Percentiles rank a stretch among this genome's conserved stretches.
Evolutionary conservation across 2,329 filamentous ascomycete genomes (phyloP).

Genomic region (Pseudocercospora pini-densiflorae): DNA sequence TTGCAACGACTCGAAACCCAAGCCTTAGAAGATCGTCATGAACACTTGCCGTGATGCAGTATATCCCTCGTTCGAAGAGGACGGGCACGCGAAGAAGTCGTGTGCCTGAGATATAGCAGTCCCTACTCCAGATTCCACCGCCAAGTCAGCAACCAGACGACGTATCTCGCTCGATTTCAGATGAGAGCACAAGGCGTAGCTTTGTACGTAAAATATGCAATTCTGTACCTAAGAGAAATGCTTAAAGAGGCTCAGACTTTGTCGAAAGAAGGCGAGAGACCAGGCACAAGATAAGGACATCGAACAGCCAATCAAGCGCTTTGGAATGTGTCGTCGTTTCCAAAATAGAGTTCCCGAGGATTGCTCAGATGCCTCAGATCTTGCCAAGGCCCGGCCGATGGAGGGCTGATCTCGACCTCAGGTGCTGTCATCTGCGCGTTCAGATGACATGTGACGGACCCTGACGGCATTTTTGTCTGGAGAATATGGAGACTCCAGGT

Average conservation of each 20-base stretch:
- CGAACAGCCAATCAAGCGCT: neutral
- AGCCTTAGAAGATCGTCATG: constrained; percentile 1
- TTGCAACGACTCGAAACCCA: constrained; percentile 28
- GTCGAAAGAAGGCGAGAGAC: constrained; percentile 10
- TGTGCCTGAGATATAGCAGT: constrained; percentile 23
- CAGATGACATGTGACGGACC: neutral
- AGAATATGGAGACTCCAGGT: neutral
- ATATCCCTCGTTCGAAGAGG: constrained; percentile 16
- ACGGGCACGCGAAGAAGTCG: constrained; percentile 22
- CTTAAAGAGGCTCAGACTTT: constrained; percentile 16
- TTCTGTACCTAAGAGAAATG: constrained; percentile 27
- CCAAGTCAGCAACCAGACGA: constrained; percentile 17
- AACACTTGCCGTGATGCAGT: constrained; percentile 7
- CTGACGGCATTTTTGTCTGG: neutral
- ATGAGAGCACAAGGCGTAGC: constrained; percentile 15
- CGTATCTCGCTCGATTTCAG: constrained; percentile 12
- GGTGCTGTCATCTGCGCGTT: neutral
- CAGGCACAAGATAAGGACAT: constrained; percentile 13
- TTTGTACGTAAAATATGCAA: constrained; percentile 27
- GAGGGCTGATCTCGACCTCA: constrained; percentile 4
- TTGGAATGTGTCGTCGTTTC: neutral
- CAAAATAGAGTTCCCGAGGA: constrained; percentile 2
- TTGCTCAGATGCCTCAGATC: neutral
- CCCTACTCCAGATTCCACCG: constrained; percentile 2
- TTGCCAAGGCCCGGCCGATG: neutral